These are phyloP conservation scores for Hymenoscyphus repandus DNA, from an alignment of 2,329 filamentous ascomycete genomes.

Conservation along the genomic window DNA sequence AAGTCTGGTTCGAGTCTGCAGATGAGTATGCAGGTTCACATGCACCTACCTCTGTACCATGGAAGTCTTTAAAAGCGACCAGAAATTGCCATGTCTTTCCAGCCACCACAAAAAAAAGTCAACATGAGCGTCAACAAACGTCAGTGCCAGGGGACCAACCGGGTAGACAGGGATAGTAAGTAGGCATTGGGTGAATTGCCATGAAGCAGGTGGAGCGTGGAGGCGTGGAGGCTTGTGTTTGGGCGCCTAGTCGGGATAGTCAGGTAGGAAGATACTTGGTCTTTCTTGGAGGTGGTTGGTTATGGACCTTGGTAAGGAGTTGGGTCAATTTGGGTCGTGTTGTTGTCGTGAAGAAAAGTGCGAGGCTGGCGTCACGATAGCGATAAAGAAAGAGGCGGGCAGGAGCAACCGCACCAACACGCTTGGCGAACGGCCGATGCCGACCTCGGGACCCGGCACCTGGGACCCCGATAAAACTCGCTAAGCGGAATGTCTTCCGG, in stretches of 20 bases:
- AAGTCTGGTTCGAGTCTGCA: background rate
- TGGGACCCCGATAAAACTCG: no score
- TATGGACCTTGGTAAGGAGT: background rate
- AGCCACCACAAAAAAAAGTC: conserved; percentile 3
- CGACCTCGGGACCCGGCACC: no score
- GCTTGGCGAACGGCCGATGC: no score
- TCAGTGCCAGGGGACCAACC: background rate
- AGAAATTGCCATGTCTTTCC: background rate
- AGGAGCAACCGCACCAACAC: no score
- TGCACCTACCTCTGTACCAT: background rate
- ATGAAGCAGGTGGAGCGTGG: no score
- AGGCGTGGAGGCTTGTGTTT: background rate
- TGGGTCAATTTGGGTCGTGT: background rate
- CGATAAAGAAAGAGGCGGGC: conserved; percentile 1
- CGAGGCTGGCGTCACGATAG: background rate
- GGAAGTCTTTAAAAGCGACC: background rate
- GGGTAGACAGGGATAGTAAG: background rate
- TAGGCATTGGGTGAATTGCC: background rate
- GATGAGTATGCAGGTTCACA: background rate
- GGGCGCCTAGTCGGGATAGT: background rate
- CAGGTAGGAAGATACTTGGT: no score
- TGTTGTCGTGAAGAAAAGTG: background rate
- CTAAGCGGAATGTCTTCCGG: no score
- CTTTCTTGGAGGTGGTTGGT: no score
- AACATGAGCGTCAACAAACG: background rate